Conservation (phyloP, 108 stramenopile species). For the Skeletonema marinoi region DNA sequence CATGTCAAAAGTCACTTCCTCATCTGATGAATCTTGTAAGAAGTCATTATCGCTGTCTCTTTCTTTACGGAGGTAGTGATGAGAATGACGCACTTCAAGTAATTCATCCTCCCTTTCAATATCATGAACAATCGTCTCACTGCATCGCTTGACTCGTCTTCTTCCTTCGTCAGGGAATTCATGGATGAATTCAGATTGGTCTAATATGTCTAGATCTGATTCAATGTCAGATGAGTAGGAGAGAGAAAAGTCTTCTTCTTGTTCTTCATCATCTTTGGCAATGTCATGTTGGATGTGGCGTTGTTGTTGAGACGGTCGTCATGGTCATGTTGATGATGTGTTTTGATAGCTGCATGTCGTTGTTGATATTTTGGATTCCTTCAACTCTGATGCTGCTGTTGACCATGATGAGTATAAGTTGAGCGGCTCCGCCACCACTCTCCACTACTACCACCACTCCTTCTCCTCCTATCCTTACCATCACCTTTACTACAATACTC, state of each 20-base stretch:
- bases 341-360: neutral
- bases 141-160: neutral
- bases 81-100: neutral
- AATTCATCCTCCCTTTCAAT: conserved; percentile 7
- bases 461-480: neutral
- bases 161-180: conserved; percentile 13
- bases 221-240: conserved; percentile 41
- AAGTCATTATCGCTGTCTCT: conserved; percentile 7
- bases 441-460: neutral
- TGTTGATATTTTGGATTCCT: neutral
- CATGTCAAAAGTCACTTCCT: conserved; percentile 31
- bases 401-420: no score
- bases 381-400: neutral
- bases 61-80: conserved; percentile 1
- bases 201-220: conserved; percentile 48
- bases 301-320: neutral
- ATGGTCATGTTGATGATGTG: neutral
- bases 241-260: conserved; percentile 35
- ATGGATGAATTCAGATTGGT: conserved; percentile 22
- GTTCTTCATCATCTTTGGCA: conserved; percentile 2
- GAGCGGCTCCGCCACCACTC: no score
- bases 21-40: conserved; percentile 35
- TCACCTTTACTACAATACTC: neutral
- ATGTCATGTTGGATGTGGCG: neutral
- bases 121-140: neutral